A percentile compares a stretch with the other conserved stretches of the same genome.
Conservation (phyloP, 768 basidiomycete genomes). For the Collybiopsis luxurians region DNA sequence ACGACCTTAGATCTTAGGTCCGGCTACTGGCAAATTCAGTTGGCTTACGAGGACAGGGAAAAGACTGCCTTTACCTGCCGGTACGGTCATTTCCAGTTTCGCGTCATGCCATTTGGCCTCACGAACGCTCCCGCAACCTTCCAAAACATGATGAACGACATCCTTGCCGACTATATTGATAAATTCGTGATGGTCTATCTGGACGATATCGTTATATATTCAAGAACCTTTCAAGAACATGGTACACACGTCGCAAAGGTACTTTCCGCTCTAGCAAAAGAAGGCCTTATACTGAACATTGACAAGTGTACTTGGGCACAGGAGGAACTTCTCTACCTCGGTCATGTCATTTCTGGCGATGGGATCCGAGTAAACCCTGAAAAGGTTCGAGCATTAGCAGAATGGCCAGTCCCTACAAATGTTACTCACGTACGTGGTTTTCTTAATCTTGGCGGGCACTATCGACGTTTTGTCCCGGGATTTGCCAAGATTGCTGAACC, state of each 20-base stretch:
- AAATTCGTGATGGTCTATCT: constrained; percentile 28
- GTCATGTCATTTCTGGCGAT: constrained; percentile 6
- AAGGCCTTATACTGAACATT: constrained; percentile 20
- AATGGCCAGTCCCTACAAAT: not conserved
- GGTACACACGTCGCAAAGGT: constrained; percentile 10
- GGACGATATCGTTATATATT: constrained; percentile 31
- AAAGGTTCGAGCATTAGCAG: not conserved
- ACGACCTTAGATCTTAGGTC: constrained; percentile 29
- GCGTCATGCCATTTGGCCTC: constrained; percentile 28
- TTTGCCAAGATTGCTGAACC: no score
- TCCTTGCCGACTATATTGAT: constrained; percentile 25
- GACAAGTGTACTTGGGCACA: constrained; percentile 26
- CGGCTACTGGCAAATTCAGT: constrained; percentile 31
- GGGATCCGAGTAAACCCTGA: constrained; percentile 1
- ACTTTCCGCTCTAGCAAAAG: constrained; percentile 11
- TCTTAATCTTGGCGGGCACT: no score
- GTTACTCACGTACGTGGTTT: no score
- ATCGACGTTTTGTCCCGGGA: no score
- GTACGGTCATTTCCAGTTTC: constrained; percentile 32
- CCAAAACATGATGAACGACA: constrained; percentile 25
- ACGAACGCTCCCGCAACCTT: constrained; percentile 22
- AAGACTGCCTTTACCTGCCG: constrained; percentile 32
- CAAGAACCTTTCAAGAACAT: not conserved
- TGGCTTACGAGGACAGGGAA: constrained; percentile 32
- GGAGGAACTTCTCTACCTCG: constrained; percentile 14